phyloP scores from a whole-genome alignment of 2,329 filamentous ascomycete genomes.

The Arthrobotrys iridis region DNA sequence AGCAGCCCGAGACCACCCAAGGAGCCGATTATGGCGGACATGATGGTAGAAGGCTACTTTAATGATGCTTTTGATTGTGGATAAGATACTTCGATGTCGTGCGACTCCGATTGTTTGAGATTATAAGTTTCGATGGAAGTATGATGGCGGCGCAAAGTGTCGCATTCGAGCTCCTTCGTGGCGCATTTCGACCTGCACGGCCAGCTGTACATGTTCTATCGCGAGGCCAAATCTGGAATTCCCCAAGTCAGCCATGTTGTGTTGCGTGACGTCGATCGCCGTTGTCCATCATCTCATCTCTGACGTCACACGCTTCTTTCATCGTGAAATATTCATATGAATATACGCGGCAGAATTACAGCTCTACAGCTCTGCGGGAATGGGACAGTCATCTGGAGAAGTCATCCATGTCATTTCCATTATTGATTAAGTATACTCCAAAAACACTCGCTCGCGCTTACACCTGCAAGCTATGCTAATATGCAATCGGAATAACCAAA shows the following conservation, averaged over 20 bases:
- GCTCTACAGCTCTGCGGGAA: too few relatives aligned
- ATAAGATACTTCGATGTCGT: background rate
- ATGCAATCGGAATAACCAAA: background rate
- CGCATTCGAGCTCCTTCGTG: slow-evolving; percentile 18
- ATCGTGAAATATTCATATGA: too few relatives aligned
- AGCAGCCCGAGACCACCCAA: slow-evolving; percentile 71
- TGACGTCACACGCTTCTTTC: background rate
- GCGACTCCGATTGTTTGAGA: background rate
- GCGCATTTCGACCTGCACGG: background rate
- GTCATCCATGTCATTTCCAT: background rate
- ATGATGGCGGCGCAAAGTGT: slow-evolving; percentile 27
- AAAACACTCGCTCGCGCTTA: background rate
- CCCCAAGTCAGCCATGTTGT: slow-evolving; percentile 9
- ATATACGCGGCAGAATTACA: too few relatives aligned
- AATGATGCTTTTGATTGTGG: background rate
- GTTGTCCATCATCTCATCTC: too few relatives aligned
- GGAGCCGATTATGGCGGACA: slow-evolving; percentile 49
- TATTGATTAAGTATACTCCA: background rate
- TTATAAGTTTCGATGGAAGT: background rate
- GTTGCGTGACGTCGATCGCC: slow-evolving; percentile 28
- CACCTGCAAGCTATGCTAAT: background rate
- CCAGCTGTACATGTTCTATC: background rate
- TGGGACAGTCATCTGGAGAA: background rate
- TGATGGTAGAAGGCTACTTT: background rate
- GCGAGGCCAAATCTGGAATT: background rate